Conservation (phyloP, 345 rosid genomes). For the Populus simonii region DNA sequence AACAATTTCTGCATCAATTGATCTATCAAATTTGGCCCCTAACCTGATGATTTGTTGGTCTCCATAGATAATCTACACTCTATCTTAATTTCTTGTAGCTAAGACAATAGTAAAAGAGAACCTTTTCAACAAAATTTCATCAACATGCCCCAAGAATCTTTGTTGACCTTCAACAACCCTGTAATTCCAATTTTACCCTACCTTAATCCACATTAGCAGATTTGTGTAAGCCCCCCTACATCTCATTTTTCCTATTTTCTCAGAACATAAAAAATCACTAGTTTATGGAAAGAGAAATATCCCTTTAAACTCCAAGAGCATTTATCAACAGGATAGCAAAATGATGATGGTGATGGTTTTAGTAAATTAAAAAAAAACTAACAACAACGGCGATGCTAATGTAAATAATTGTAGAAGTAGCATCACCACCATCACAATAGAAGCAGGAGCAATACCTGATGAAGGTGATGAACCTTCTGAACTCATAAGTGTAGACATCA, state of each 20-base stretch:
- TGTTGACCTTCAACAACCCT: neutral
- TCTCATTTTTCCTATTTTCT: too few relatives aligned
- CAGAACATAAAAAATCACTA: neutral
- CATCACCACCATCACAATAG: neutral
- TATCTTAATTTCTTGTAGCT: neutral
- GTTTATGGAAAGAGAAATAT: too few relatives aligned
- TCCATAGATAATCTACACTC: neutral
- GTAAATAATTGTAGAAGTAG: neutral
- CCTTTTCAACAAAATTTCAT: neutral
- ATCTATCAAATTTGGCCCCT: neutral
- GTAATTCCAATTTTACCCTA: neutral
- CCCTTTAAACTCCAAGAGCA: too few relatives aligned
- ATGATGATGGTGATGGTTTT: too few relatives aligned
- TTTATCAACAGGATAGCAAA: too few relatives aligned
- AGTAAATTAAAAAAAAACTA: neutral
- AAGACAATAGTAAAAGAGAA: neutral
- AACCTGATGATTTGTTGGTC: neutral
- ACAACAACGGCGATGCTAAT: neutral
- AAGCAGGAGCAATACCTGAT: slow-evolving; percentile 53
- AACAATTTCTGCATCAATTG: neutral
- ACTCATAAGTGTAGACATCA: slow-evolving; percentile 63
- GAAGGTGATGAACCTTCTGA: slow-evolving; percentile 73
- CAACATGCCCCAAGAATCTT: neutral
- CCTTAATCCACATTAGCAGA: neutral
- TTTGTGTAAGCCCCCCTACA: too few relatives aligned